Conservation (phyloP, 495 filamentous ascomycete genomes). For the Penicillium dipodomyicola region DNA sequence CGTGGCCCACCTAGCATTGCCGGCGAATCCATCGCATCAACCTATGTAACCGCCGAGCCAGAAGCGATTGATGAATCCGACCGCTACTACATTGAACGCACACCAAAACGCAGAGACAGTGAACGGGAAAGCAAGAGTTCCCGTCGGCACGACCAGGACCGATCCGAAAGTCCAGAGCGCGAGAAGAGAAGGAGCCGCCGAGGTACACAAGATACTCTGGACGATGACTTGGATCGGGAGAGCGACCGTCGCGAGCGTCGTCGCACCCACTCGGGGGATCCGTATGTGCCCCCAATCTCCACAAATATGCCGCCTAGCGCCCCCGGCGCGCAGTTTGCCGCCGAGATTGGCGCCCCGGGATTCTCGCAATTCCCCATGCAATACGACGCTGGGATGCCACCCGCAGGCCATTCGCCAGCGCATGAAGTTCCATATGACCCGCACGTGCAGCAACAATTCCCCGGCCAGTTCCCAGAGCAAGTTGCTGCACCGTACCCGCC, state of each 20-base stretch:
- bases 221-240: slow-evolving; percentile 31
- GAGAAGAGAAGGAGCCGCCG: slow-evolving; percentile 30
- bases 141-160: slow-evolving; percentile 34
- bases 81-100: slow-evolving; percentile 32
- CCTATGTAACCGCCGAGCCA: slow-evolving; percentile 54
- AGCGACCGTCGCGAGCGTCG: slow-evolving; percentile 31
- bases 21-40: slow-evolving; percentile 50
- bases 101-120: slow-evolving; percentile 33
- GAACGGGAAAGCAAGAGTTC: slow-evolving; percentile 35
- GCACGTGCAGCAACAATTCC: slow-evolving; percentile 58
- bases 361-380: slow-evolving; percentile 49
- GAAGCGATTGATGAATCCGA: slow-evolving; percentile 30
- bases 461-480: slow-evolving; percentile 52
- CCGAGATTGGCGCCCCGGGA: slow-evolving; percentile 40
- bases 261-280: slow-evolving; percentile 38
- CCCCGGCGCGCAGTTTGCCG: slow-evolving; percentile 29
- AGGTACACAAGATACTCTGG: slow-evolving; percentile 22
- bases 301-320: slow-evolving; percentile 25
- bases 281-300: slow-evolving; percentile 29
- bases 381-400: slow-evolving; percentile 28
- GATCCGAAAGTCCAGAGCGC: slow-evolving; percentile 36
- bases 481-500: slow-evolving; percentile 50
- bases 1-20: slow-evolving; percentile 39
- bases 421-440: slow-evolving; percentile 39
- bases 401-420: slow-evolving; percentile 18